A percentile compares a stretch with the other conserved stretches of the same genome.
These are phyloP conservation scores for Spongispora temasekensis DNA, from an alignment of 1,284 basidiomycete genomes.

Conservation along the genomic window DNA sequence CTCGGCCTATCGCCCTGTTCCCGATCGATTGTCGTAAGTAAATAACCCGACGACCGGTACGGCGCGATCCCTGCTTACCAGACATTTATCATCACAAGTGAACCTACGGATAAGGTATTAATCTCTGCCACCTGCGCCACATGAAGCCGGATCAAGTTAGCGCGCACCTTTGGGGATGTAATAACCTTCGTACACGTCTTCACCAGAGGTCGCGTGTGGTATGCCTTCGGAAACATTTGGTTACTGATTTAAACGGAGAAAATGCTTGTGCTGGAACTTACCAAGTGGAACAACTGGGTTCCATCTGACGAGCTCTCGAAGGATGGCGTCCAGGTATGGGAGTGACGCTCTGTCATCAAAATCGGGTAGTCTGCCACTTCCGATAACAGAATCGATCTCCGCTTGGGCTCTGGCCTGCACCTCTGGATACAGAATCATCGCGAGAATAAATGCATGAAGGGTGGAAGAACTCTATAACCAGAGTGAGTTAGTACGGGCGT, in stretches of 20 bases:
- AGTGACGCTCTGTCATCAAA: slow-evolving; percentile 36
- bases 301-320: slow-evolving; percentile 42
- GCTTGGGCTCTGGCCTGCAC: slow-evolving; percentile 35
- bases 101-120: slow-evolving; percentile 15
- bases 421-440: slow-evolving; percentile 41
- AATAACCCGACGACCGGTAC: background rate
- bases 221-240: slow-evolving; percentile 19
- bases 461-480: slow-evolving; percentile 27
- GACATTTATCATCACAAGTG: slow-evolving; percentile 31
- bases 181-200: slow-evolving; percentile 34
- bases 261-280: slow-evolving; percentile 25
- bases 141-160: background rate
- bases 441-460: slow-evolving; percentile 34
- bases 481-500: background rate
- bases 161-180: slow-evolving; percentile 30
- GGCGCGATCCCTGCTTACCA: slow-evolving; percentile 17
- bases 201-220: slow-evolving; percentile 27
- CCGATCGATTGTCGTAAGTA: background rate
- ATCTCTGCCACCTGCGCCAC: slow-evolving; percentile 7
- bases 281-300: slow-evolving; percentile 33
- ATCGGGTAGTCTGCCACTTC: slow-evolving; percentile 34
- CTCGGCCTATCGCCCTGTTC: slow-evolving; percentile 36
- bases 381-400: slow-evolving; percentile 38
- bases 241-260: slow-evolving; percentile 2
- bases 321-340: slow-evolving; percentile 38